These are phyloP conservation scores for Pythium folliculosum DNA, from an alignment of 352 stramenopile genomes.

Conservation along the genomic window DNA sequence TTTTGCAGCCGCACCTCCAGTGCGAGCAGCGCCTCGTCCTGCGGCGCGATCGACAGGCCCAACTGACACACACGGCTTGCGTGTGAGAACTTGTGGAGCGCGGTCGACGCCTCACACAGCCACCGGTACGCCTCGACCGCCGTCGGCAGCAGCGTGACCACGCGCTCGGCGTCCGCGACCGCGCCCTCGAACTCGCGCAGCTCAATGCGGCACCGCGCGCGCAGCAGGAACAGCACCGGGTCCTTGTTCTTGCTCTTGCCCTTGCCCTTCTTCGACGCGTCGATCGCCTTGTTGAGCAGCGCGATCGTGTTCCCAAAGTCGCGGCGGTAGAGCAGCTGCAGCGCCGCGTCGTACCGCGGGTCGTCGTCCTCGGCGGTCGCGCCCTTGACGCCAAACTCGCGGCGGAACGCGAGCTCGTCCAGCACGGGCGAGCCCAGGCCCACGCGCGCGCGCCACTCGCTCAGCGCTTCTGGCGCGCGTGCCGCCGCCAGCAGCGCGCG, in stretches of 20 bases:
- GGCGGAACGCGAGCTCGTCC: slow-evolving; percentile 23
- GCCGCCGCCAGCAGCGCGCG: slow-evolving; percentile 16
- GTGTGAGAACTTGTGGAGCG: slow-evolving; percentile 7
- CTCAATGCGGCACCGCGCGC: slow-evolving; percentile 18
- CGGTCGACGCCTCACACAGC: slow-evolving; percentile 20
- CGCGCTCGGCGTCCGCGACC: slow-evolving; percentile 19
- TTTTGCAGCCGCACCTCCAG: neutral
- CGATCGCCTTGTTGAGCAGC: slow-evolving; percentile 12
- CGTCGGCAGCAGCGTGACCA: slow-evolving; percentile 26
- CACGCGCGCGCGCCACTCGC: slow-evolving; percentile 4
- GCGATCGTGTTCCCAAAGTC: slow-evolving; percentile 28
- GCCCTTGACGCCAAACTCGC: slow-evolving; percentile 15
- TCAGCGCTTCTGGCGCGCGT: neutral
- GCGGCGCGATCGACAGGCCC: slow-evolving; percentile 13
- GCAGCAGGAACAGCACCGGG: slow-evolving; percentile 23
- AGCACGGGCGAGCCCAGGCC: slow-evolving; percentile 16
- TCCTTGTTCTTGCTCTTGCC: slow-evolving; percentile 26
- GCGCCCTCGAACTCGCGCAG: slow-evolving; percentile 20
- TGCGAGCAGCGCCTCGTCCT: slow-evolving; percentile 16
- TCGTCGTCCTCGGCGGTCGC: slow-evolving; percentile 3
- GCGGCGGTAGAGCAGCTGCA: slow-evolving; percentile 21
- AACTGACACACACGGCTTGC: slow-evolving; percentile 20
- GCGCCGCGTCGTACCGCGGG: slow-evolving; percentile 8
- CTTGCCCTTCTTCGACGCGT: slow-evolving; percentile 13
- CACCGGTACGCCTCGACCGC: slow-evolving; percentile 19